phyloP scores from a whole-genome alignment of 2,329 filamentous ascomycete species.

The Aspergillus texensis region DNA sequence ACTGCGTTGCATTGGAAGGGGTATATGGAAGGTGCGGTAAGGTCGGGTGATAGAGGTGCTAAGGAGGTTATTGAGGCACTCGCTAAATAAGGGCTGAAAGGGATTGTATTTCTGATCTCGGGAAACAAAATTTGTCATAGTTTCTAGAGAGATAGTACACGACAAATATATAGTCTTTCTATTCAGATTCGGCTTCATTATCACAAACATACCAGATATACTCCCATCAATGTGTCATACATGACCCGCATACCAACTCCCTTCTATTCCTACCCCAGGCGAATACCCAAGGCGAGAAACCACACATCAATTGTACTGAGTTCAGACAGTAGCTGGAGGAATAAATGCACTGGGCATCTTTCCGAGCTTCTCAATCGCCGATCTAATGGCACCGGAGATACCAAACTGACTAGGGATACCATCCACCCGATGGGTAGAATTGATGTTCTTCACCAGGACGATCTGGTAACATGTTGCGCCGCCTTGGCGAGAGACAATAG shows the following conservation, averaged over 20 bases:
- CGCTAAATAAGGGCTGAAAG: too few relatives aligned
- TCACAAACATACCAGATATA: not conserved
- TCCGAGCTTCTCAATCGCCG: not conserved
- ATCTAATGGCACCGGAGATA: not conserved
- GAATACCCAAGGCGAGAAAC: not conserved
- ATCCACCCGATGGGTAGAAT: slow-evolving; percentile 79
- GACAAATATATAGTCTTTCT: too few relatives aligned
- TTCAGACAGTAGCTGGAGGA: not conserved
- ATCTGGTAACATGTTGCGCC: slow-evolving; percentile 86
- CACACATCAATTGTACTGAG: not conserved
- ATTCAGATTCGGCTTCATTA: too few relatives aligned
- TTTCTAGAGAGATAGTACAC: too few relatives aligned
- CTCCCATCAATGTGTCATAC: not conserved
- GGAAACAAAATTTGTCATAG: too few relatives aligned
- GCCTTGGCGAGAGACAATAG: slow-evolving; percentile 82
- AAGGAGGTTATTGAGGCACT: not conserved
- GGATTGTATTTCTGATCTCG: too few relatives aligned
- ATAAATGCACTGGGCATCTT: not conserved
- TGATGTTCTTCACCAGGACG: slow-evolving; percentile 85
- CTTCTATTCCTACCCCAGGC: not conserved
- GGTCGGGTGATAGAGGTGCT: slow-evolving; percentile 23
- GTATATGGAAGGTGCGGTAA: slow-evolving; percentile 30
- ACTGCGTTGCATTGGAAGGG: slow-evolving; percentile 25
- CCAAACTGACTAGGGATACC: slow-evolving; percentile 72
- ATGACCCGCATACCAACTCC: not conserved